These are phyloP conservation scores for Stenocarpella maydis DNA, from an alignment of 2,329 filamentous ascomycete genomes.

Conservation along the genomic window DNA sequence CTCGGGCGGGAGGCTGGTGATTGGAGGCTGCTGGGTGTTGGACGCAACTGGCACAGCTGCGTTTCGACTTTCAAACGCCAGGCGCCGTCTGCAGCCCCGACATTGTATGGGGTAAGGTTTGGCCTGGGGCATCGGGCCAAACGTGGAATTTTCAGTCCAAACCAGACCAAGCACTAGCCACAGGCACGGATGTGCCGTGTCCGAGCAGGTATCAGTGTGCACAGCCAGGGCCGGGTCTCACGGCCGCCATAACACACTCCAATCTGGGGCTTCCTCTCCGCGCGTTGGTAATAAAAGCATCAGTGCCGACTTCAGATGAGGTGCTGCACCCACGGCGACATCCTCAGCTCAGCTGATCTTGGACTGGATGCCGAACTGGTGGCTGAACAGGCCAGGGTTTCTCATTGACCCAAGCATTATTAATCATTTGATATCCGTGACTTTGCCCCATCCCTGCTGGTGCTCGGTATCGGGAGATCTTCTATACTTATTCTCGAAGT, in stretches of 20 bases:
- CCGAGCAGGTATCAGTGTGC: slow-evolving; percentile 6
- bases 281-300: background rate
- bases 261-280: background rate
- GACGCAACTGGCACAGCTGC: background rate
- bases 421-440: slow-evolving; percentile 18
- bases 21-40: slow-evolving; percentile 7
- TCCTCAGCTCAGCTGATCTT: slow-evolving; percentile 2
- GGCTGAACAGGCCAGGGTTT: slow-evolving; percentile 11
- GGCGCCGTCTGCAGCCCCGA: slow-evolving; percentile 6
- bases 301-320: slow-evolving; percentile 9
- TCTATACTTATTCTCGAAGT: slow-evolving; percentile 18
- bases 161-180: slow-evolving; percentile 29
- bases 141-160: slow-evolving; percentile 32
- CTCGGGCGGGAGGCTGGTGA: background rate
- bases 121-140: slow-evolving; percentile 29
- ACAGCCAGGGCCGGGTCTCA: slow-evolving; percentile 14
- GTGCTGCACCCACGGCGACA: slow-evolving; percentile 9
- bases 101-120: slow-evolving; percentile 16
- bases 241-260: background rate
- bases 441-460: slow-evolving; percentile 7
- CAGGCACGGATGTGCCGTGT: slow-evolving; percentile 21
- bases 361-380: too few species aligned
- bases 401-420: background rate
- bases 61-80: slow-evolving; percentile 25
- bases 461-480: slow-evolving; percentile 12